Evolutionary conservation across 495 filamentous ascomycete genomes (phyloP).

Genomic region (Penicillium waksmanii): DNA sequence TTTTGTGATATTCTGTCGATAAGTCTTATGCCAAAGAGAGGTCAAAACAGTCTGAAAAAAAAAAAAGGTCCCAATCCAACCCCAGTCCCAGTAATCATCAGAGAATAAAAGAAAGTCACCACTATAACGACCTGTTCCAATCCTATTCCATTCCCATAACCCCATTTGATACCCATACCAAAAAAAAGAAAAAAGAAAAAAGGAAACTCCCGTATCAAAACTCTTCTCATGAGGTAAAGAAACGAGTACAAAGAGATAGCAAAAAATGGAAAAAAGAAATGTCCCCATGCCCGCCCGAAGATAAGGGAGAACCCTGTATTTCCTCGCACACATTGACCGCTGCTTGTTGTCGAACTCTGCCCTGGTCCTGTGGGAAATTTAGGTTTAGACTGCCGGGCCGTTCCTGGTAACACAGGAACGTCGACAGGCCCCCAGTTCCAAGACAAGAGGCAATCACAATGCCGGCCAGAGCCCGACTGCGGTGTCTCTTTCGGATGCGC

Average conservation of each 20-base stretch:
- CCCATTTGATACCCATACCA: neutral
- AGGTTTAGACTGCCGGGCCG: conserved; percentile 11
- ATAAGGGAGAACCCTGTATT: neutral
- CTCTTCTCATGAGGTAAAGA: neutral
- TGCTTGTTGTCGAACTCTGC: neutral
- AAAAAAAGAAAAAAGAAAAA: neutral
- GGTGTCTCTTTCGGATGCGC: neutral
- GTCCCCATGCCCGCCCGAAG: neutral
- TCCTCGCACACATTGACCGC: conserved; percentile 13
- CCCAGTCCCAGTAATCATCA: neutral
- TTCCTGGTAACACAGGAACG: conserved; percentile 16
- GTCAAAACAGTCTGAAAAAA: neutral
- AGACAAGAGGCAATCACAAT: conserved; percentile 9
- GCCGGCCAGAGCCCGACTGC: neutral
- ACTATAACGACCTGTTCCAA: neutral
- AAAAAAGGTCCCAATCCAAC: neutral
- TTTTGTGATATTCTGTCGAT: conserved; percentile 4
- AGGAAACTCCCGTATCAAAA: neutral
- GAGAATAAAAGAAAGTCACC: neutral
- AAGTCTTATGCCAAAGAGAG: neutral
- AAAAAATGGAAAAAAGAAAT: neutral
- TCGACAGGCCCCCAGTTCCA: neutral
- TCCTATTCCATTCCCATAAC: neutral
- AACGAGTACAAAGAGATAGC: neutral
- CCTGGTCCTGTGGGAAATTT: conserved; percentile 1